phyloP scores from a whole-genome alignment of 805 yeast species.

The Henningerozyma blattae region DNA sequence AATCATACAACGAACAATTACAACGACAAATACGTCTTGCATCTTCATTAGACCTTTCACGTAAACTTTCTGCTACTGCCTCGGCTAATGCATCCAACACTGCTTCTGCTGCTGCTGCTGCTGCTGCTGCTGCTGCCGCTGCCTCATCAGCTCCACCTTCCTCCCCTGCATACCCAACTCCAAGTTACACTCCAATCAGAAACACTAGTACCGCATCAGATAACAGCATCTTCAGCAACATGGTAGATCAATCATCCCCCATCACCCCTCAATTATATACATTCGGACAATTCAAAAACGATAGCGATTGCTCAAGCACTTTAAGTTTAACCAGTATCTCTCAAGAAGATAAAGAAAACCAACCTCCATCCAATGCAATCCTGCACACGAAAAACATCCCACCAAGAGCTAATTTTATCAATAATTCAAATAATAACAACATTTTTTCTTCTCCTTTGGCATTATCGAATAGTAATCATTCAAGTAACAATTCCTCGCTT shows the following conservation, averaged over 20 bases:
- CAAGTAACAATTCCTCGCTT: constrained; percentile 12
- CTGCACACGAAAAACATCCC: background rate
- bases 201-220: constrained; percentile 22
- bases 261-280: constrained; percentile 23
- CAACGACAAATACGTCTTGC: constrained; percentile 19
- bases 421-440: too few relatives aligned
- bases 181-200: constrained; percentile 23
- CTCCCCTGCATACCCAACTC: constrained; percentile 20
- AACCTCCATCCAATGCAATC: too few relatives aligned
- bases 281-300: constrained; percentile 17
- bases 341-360: constrained; percentile 2
- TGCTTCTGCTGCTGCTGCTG: constrained; percentile 7
- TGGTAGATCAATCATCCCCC: constrained; percentile 18
- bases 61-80: constrained; percentile 6
- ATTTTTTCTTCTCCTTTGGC: constrained; percentile 2
- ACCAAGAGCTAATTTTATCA: background rate
- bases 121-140: constrained; percentile 12
- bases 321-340: constrained; percentile 17
- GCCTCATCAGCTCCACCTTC: constrained; percentile 10
- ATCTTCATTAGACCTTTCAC: constrained; percentile 14
- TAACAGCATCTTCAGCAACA: constrained; percentile 19
- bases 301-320: constrained; percentile 17
- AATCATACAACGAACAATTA: constrained; percentile 11
- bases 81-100: constrained; percentile 2
- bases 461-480: background rate